A percentile compares a stretch with the other conserved stretches of the same genome.
Evolutionary conservation across 306 rosid genomes (phyloP).

Genomic region (Cucumis sativus): Cucumber_9930_V3 NC_026655.2:1299001-1299500

Average conservation of each 20-base stretch:
- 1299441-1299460: not conserved
- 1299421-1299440: not conserved
- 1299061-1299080: not conserved
- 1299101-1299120: slow-evolving; percentile 73
- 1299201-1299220: slow-evolving; percentile 18
- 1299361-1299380: not conserved
- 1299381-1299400: not conserved
- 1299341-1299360: not conserved
- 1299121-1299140: slow-evolving; percentile 56
- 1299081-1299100: slow-evolving; percentile 71
- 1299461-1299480: not conserved
- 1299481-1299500: not conserved
- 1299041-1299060: not conserved
- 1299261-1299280: not conserved
- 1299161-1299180: slow-evolving; percentile 40
- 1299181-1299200: slow-evolving; percentile 24
- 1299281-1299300: not conserved
- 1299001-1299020: not conserved
- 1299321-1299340: not conserved
- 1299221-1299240: not conserved
- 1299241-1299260: not conserved
- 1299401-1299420: not conserved
- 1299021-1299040: not conserved
- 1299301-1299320: not conserved
- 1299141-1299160: slow-evolving; percentile 68